A percentile compares a stretch with the other conserved stretches of the same genome.
Conservation (phyloP, 257 asterid genomes). For the Petrea volubilis region DNA sequence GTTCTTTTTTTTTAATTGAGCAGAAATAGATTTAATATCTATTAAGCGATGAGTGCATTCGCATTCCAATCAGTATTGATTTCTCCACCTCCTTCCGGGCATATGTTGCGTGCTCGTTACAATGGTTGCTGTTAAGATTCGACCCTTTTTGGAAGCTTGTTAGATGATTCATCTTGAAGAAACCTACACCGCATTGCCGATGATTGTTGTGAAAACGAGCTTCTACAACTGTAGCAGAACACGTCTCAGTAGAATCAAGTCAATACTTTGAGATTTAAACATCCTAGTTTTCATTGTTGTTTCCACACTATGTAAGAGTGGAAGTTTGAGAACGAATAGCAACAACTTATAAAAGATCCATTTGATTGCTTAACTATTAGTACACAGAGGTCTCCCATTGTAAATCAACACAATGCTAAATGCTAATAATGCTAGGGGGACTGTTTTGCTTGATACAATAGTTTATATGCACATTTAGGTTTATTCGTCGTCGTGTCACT, state of each 20-base stretch:
- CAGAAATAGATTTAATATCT: too few species aligned
- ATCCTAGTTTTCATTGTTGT: neutral
- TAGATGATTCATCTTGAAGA: neutral
- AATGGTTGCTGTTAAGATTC: too few species aligned
- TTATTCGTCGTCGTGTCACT: slow-evolving; percentile 27
- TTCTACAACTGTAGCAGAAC: neutral
- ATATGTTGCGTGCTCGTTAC: too few species aligned
- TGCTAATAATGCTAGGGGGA: neutral
- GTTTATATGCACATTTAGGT: neutral
- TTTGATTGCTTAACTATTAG: neutral
- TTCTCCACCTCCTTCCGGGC: too few species aligned
- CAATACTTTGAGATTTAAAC: neutral
- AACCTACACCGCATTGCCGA: neutral
- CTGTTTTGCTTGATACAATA: neutral
- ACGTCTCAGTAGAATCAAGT: neutral
- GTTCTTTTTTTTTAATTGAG: too few species aligned
- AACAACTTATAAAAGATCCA: neutral
- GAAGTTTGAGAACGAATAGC: neutral
- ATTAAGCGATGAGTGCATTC: too few species aligned
- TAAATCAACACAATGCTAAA: neutral
- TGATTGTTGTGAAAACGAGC: neutral
- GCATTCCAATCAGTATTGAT: too few species aligned
- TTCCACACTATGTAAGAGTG: neutral
- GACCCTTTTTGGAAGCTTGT: too few species aligned
- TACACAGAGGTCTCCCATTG: neutral